Base-by-base conservation (phyloP, 139 green algal species). In the Chlamydomonas schloesseri region DNA sequence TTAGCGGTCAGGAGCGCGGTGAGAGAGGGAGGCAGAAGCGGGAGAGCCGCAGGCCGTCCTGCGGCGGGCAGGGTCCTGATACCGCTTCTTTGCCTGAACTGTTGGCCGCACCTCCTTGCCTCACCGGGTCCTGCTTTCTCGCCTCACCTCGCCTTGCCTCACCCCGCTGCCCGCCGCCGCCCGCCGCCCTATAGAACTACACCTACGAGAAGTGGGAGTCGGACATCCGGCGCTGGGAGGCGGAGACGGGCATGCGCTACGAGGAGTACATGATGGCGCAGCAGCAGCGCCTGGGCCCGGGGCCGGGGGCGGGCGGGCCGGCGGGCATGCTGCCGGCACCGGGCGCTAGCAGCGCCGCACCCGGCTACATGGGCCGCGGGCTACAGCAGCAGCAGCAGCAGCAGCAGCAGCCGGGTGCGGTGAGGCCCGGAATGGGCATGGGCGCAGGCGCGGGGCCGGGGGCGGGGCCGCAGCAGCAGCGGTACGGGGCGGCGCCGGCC, bases 171-270 rank as follows among this genome's bases (percentile, higher is more conserved):
- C 42, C 8, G 42, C 42, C 42, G 8, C 42, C 42, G 42, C 42
- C 42, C 5, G 8, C 42, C 42, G 42, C 42, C n/a, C n/a, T n/a
- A n/a, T n/a, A 74, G 67, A 84, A 88, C 37, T 93, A 92, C 84
- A 87, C 37, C 3, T 89, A 89, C 50, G 80, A 87, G 53, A 85
- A 92, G 71, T 92, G 91, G 91, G 86, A 94, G 86, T 36, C 31
- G 28, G 89, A 94, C 78, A 64, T 94, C 8, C 72, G 88, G 42
- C 83, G 86, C 15, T 94, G 91, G 91, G 91, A 94, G 88, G 50
- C 65, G 53, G 81, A 94, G 86, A 94, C 91, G 18, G 91, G 92
- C 62, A 75, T 89, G 53, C 85, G 34, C 0, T 93, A 93, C 46
- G 83, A 89, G 34, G 84, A 91, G 21, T 92, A 91, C 64, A 80